phyloP scores from a whole-genome alignment of 495 filamentous ascomycete species.

The Tuber umbilicatum region DNA sequence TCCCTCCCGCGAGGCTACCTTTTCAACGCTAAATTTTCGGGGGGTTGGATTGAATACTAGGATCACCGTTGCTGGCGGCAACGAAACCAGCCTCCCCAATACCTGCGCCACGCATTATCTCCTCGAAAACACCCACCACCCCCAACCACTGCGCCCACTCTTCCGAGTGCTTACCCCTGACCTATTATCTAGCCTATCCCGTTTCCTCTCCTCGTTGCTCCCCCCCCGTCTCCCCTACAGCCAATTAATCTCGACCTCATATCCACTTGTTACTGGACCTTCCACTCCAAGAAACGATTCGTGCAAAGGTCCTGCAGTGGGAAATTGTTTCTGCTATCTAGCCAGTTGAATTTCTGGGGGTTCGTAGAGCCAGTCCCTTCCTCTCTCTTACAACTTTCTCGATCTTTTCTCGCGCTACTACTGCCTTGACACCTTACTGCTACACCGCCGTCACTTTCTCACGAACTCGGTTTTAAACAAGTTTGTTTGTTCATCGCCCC shows the following conservation, averaged over 20 bases:
- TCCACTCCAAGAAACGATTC: conserved; percentile 27
- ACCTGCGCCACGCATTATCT: conserved; percentile 36
- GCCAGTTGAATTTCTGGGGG: conserved; percentile 16
- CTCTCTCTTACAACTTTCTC: neutral
- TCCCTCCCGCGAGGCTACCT: neutral
- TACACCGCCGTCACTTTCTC: neutral
- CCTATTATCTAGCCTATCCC: conserved; percentile 4
- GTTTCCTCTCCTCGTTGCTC: conserved; percentile 12
- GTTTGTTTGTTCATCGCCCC: neutral
- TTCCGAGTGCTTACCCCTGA: neutral
- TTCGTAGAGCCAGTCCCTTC: conserved; percentile 22
- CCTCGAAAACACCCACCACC: conserved; percentile 19
- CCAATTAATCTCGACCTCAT: conserved; percentile 31
- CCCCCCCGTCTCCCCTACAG: conserved; percentile 14
- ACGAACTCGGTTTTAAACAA: neutral
- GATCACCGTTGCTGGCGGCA: conserved; percentile 17
- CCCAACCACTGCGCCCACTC: neutral
- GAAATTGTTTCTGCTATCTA: conserved; percentile 15
- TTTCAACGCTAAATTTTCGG: neutral
- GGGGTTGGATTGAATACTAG: neutral
- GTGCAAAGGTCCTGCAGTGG: conserved; percentile 23
- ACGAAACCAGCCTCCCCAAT: conserved; percentile 31
- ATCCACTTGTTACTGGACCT: conserved; percentile 9
- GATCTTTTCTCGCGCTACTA: neutral
- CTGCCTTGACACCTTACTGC: neutral